These are phyloP conservation scores for Macroventuria anomochaeta DNA, from an alignment of 2,329 filamentous ascomycete genomes.

Conservation along the genomic window DNA sequence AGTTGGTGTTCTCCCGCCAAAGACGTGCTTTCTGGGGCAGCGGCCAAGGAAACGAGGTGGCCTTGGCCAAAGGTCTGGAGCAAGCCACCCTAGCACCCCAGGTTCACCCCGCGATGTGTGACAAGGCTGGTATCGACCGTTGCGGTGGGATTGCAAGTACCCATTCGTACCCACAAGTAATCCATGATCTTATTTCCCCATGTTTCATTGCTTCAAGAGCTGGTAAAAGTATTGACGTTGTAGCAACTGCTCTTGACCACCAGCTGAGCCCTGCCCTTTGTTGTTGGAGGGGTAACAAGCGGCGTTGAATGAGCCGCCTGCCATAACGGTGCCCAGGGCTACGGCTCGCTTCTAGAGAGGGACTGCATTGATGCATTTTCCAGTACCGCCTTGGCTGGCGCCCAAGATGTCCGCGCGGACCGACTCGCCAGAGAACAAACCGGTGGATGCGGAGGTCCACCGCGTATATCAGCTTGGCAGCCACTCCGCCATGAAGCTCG, in stretches of 20 bases:
- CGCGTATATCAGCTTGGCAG: slow-evolving; percentile 8
- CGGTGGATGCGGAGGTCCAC: slow-evolving; percentile 3
- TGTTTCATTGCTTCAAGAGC: neutral
- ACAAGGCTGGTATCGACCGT: slow-evolving; percentile 14
- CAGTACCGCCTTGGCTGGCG: slow-evolving; percentile 25
- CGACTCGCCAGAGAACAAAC: slow-evolving; percentile 25
- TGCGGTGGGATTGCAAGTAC: slow-evolving; percentile 8
- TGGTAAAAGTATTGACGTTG: too few relatives aligned
- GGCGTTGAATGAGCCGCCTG: neutral
- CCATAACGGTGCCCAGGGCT: neutral
- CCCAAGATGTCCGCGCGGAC: slow-evolving; percentile 23
- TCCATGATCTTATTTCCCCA: too few relatives aligned
- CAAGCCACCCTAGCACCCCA: slow-evolving; percentile 40
- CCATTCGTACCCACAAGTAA: neutral
- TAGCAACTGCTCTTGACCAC: neutral
- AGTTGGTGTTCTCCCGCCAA: slow-evolving; percentile 6
- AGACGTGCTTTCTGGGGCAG: slow-evolving; percentile 12
- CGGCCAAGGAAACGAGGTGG: slow-evolving; percentile 37
- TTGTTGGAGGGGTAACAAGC: neutral
- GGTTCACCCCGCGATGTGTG: slow-evolving; percentile 22
- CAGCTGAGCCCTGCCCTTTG: neutral
- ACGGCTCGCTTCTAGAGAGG: slow-evolving; percentile 18
- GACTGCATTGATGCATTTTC: slow-evolving; percentile 17
- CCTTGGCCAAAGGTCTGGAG: slow-evolving; percentile 45
- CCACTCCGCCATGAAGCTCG: slow-evolving; percentile 5